Base-by-base conservation (phyloP, 805 yeast genomes). In the Candida dendrica region DNA sequence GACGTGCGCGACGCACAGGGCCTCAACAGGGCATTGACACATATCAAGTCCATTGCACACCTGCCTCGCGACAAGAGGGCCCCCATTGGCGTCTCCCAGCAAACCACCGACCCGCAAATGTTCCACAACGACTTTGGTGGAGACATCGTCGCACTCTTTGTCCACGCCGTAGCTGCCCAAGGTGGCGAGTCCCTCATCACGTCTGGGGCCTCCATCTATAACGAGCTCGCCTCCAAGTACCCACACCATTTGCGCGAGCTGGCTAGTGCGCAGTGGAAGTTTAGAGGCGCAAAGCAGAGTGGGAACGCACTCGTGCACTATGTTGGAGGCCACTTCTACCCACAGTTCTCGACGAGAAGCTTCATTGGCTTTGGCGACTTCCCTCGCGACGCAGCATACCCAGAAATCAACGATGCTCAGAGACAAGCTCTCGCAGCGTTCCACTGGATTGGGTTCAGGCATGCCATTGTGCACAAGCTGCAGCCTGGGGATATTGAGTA, bases 41-140 rank as follows among this genome's bases (percentile, higher is more conserved):
- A 40, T 40, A 40, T 40, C n/a, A 40, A 40, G 18, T 34, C 38
- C 20, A 35, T 40, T 20, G 42, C 42, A n/a, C 42, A 40, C 30
- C 6, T 40, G 3, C 42, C 42, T 29, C 14, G 15, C 9, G 35
- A 29, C 29, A 3, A 35, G 16, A 34, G 42, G 16, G 42, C 42
- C 3, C 42, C 38, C 3, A 40, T 40, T 20, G 42, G 36, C 3
- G 42, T 40, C 10, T 15, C 26, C 35, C 42, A 40, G 30, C 42
- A 40, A 35, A 40, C 42, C 9, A 40, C 42, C 2, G 42, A 40
- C 30, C 38, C 42, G 3, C 42, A 40, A 17, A 35, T 40, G 42
- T 40, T 35, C 29, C 42, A 40, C 30, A 40, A 40, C 29, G 42
- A 40, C 17, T 35, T 40, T 30, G 42, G 42, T 9, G 38, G 42